Evolutionary conservation across 345 rosid species (phyloP).

Genomic region (Citrus glauca): DNA sequence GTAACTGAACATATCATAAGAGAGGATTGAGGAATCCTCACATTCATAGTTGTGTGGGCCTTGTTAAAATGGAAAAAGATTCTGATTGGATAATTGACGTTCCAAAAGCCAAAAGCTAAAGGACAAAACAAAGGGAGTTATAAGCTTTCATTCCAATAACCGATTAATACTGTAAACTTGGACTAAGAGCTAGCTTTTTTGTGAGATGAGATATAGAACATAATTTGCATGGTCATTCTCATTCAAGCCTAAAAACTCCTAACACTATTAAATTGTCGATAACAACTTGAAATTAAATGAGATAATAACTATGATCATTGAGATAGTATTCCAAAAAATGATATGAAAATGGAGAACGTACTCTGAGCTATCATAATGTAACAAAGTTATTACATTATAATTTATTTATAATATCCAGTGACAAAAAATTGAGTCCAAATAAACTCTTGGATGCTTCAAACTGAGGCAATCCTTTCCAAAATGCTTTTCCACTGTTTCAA

Average conservation of each 20-base stretch:
- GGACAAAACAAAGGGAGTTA: background rate
- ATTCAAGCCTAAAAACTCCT: too few species aligned
- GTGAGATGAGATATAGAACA: too few species aligned
- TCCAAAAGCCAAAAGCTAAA: background rate
- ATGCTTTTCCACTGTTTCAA: background rate
- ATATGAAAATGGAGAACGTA: background rate
- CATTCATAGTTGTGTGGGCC: too few species aligned
- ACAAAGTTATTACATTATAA: background rate
- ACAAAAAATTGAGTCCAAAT: background rate
- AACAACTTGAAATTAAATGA: background rate
- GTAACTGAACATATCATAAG: too few species aligned
- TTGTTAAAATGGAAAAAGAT: background rate
- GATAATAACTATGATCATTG: background rate
- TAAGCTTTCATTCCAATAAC: background rate
- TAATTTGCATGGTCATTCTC: too few species aligned
- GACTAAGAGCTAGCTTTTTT: too few species aligned
- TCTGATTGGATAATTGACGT: background rate
- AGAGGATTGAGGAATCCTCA: too few species aligned
- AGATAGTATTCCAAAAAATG: background rate
- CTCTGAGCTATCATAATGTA: background rate
- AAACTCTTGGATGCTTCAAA: background rate
- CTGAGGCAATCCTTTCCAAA: background rate
- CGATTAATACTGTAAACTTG: too few species aligned
- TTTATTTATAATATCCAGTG: background rate
- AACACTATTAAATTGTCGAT: too few species aligned